These are phyloP conservation scores for Gastrolobium villosum DNA, from an alignment of 306 rosid species.

Conservation along the genomic window DNA sequence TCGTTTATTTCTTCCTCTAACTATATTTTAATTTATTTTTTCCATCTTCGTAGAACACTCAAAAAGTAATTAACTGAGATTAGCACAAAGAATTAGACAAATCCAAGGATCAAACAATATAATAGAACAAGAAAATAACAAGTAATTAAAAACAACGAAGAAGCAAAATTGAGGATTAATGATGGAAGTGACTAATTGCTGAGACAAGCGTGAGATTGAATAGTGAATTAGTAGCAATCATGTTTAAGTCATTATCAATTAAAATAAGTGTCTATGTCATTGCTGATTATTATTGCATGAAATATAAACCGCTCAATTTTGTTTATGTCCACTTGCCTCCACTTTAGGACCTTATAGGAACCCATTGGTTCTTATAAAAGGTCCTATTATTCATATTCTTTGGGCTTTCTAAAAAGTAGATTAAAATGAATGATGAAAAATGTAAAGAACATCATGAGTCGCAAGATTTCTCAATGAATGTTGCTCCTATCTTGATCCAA, in stretches of 20 bases:
- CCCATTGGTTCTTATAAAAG: conserved; percentile 26
- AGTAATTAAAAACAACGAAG: conserved; percentile 25
- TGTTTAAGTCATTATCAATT: conserved; percentile 44
- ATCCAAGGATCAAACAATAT: not conserved
- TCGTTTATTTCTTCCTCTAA: not conserved
- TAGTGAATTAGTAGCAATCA: conserved; percentile 44
- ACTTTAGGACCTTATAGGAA: conserved; percentile 42
- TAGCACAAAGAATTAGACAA: not conserved
- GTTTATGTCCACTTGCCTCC: conserved; percentile 48
- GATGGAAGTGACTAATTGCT: conserved; percentile 21
- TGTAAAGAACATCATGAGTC: conserved; percentile 35
- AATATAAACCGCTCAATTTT: conserved; percentile 44
- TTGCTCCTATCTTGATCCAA: conserved; percentile 26
- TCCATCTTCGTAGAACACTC: not conserved
- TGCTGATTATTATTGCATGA: conserved; percentile 44
- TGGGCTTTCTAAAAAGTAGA: conserved; percentile 46
- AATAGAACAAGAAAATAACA: conserved; percentile 2
- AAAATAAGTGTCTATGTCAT: conserved; percentile 34
- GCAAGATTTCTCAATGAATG: conserved; percentile 25
- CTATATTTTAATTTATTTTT: not conserved
- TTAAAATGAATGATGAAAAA: conserved; percentile 46
- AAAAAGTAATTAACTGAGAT: not conserved
- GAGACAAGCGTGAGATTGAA: conserved; percentile 56
- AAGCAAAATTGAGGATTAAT: conserved; percentile 11
- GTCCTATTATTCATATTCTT: conserved; percentile 16